A percentile compares a stretch with the other conserved stretches of the same genome.
Evolutionary conservation across 306 rosid genomes (phyloP).

Genomic region (Castanopsis chinensis): DNA sequence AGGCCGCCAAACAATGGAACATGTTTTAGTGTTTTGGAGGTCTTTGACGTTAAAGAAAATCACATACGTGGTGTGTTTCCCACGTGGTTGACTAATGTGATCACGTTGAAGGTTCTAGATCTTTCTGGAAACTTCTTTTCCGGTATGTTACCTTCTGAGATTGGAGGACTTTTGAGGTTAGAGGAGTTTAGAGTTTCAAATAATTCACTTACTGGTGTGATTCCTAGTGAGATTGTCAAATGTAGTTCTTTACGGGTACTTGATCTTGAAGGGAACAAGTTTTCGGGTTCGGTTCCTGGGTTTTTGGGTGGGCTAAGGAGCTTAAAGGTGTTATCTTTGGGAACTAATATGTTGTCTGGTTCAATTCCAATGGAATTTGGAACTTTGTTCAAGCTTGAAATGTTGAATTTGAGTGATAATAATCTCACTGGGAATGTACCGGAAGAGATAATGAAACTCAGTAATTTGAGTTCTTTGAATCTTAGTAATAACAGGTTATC

Average conservation of each 20-base stretch:
- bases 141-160: conserved; percentile 42
- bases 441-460: conserved; percentile 42
- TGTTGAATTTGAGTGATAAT: conserved; percentile 55
- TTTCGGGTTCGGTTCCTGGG: conserved; percentile 51
- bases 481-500: conserved; percentile 66
- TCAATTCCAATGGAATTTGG: conserved; percentile 53
- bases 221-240: conserved; percentile 53
- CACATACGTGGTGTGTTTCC: conserved; percentile 52
- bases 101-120: conserved; percentile 49
- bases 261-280: conserved; percentile 57
- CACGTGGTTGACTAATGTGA: conserved; percentile 52
- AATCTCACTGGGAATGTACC: conserved; percentile 59
- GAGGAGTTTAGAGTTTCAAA: conserved; percentile 46
- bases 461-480: conserved; percentile 61
- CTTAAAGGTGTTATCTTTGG: conserved; percentile 53
- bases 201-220: conserved; percentile 54
- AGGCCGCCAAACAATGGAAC: conserved; percentile 41
- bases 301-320: conserved; percentile 43
- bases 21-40: conserved; percentile 47
- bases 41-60: conserved; percentile 51
- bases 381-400: conserved; percentile 43
- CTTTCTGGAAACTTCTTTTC: conserved; percentile 67
- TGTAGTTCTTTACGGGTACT: conserved; percentile 51
- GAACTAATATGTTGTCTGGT: conserved; percentile 50
- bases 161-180: conserved; percentile 48